Conservation (phyloP, 2,329 filamentous ascomycete genomes). For the Seiridium unicorne region DNA sequence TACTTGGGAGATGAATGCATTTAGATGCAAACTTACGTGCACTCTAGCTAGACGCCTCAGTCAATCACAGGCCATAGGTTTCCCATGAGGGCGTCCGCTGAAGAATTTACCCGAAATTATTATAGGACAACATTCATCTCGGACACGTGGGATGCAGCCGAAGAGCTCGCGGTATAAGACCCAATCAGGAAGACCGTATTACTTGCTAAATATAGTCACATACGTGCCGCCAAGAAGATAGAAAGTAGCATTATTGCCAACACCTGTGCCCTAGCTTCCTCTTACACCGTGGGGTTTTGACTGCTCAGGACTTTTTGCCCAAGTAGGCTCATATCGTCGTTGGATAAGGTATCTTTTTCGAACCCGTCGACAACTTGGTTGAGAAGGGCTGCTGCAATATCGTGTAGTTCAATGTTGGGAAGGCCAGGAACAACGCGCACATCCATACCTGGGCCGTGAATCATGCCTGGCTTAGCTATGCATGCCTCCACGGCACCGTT, state of each 20-base stretch:
- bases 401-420: background rate
- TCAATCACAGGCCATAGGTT: too few relatives aligned
- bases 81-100: too few relatives aligned
- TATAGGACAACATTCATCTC: too few relatives aligned
- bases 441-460: background rate
- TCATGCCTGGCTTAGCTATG: conserved; percentile 6
- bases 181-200: background rate
- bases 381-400: background rate
- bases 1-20: too few relatives aligned
- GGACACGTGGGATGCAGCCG: too few relatives aligned
- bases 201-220: background rate
- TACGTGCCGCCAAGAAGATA: too few relatives aligned
- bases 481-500: background rate
- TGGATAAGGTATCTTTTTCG: conserved; percentile 3
- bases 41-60: too few relatives aligned
- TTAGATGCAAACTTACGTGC: too few relatives aligned
- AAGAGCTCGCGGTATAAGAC: too few relatives aligned
- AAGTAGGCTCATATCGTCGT: conserved; percentile 3
- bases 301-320: background rate
- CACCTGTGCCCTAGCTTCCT: background rate
- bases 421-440: background rate
- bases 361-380: background rate
- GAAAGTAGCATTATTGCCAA: background rate
- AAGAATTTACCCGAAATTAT: too few relatives aligned
- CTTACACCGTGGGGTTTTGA: background rate